phyloP scores from a whole-genome alignment of 202 grass and related monocot species.

The Carex arenaria region DNA sequence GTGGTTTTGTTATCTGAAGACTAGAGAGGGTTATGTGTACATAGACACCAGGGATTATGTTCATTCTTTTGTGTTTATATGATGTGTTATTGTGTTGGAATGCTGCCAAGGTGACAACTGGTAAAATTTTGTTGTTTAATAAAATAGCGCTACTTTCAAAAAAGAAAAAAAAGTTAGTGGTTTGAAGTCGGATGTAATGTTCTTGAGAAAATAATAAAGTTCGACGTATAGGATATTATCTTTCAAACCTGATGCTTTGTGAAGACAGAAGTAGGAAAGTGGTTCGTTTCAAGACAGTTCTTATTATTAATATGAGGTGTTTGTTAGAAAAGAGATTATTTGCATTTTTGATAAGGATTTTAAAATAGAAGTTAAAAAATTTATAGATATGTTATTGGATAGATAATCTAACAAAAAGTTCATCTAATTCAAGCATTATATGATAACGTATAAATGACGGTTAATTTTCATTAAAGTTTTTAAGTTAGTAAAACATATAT shows the following conservation, averaged over 20 bases:
- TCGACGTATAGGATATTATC: neutral
- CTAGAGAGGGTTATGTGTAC: slow-evolving; percentile 37
- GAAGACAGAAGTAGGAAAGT: neutral
- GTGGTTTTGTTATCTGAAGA: slow-evolving; percentile 13
- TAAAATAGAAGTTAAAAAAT: too few species aligned
- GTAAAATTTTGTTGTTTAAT: slow-evolving; percentile 21
- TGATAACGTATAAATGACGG: too few species aligned
- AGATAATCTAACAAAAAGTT: too few species aligned
- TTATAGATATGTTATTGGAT: too few species aligned
- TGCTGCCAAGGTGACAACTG: slow-evolving; percentile 8
- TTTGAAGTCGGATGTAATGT: neutral
- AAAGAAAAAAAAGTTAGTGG: neutral
- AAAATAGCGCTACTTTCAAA: neutral
- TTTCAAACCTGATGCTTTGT: neutral
- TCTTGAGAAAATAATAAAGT: neutral
- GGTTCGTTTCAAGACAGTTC: neutral
- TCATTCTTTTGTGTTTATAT: slow-evolving; percentile 66
- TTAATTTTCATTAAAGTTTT: too few species aligned
- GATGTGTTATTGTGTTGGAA: slow-evolving; percentile 33
- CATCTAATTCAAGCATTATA: too few species aligned
- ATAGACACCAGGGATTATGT: slow-evolving; percentile 37
- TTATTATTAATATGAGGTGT: neutral
- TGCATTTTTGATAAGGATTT: too few species aligned
- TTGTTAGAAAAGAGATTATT: neutral
- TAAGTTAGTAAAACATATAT: too few species aligned